These are phyloP conservation scores for Wickerhamiella parazyma DNA, from an alignment of 805 yeast genomes.

Conservation along the genomic window DNA sequence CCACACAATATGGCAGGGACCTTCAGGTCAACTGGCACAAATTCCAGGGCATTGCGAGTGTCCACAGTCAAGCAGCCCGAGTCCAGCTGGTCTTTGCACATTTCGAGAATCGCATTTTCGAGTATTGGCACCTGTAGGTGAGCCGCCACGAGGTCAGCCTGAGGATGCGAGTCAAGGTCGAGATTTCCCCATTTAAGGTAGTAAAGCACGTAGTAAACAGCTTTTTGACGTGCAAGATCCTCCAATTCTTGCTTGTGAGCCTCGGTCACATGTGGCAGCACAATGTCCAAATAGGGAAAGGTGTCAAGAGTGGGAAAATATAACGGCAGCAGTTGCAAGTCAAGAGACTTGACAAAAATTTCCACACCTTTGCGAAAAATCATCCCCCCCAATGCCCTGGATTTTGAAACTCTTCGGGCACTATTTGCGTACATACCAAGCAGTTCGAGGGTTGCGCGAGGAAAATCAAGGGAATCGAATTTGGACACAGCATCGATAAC, in stretches of 20 bases:
- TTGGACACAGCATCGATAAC: slow-evolving; percentile 4
- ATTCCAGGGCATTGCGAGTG: neutral
- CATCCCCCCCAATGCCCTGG: slow-evolving; percentile 3
- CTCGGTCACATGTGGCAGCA: neutral
- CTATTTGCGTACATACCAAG: slow-evolving; percentile 11
- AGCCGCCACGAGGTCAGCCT: neutral
- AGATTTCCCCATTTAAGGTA: neutral
- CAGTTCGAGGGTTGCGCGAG: slow-evolving; percentile 5
- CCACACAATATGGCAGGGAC: neutral
- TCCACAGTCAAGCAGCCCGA: neutral
- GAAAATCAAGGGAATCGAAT: neutral
- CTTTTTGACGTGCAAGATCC: neutral
- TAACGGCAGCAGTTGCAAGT: neutral
- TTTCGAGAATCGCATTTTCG: neutral
- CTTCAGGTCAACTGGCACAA: neutral
- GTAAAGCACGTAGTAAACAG: neutral
- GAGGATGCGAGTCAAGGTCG: neutral
- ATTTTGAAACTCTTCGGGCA: slow-evolving; percentile 7
- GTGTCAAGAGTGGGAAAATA: neutral
- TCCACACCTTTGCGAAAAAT: neutral
- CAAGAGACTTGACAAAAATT: neutral
- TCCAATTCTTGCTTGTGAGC: neutral
- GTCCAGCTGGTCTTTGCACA: neutral
- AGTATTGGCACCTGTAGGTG: neutral
- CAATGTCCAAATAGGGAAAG: neutral